Evolutionary conservation across 306 rosid species (phyloP).

Genomic region (Casuarina glauca): DNA sequence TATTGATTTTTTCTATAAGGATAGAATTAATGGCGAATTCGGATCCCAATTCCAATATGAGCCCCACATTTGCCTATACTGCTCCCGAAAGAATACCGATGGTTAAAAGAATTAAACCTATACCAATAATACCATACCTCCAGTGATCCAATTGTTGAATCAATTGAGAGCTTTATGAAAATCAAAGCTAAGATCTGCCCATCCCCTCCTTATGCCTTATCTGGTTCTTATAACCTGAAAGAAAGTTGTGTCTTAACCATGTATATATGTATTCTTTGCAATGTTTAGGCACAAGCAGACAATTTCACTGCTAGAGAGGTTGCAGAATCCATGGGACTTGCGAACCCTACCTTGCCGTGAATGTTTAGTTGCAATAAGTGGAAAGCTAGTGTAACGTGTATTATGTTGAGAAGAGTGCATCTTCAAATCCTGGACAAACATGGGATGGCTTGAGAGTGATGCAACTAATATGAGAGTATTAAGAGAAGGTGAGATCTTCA

Average conservation of each 20-base stretch:
- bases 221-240: neutral
- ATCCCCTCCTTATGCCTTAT: neutral
- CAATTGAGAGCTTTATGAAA: neutral
- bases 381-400: conserved; percentile 14
- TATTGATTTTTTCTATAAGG: neutral
- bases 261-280: conserved; percentile 12
- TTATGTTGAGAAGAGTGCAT: conserved; percentile 29
- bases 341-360: conserved; percentile 66
- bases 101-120: no score
- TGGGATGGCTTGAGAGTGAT: conserved; percentile 26
- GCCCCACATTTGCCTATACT: no score
- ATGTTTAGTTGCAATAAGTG: conserved; percentile 22
- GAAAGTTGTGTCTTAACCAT: conserved; percentile 4
- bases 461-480: conserved; percentile 20
- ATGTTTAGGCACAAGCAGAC: conserved; percentile 82
- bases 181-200: neutral
- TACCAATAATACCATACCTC: no score
- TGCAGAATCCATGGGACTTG: conserved; percentile 90
- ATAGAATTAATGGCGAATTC: no score
- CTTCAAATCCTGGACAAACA: conserved; percentile 13
- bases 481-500: conserved; percentile 14
- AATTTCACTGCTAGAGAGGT: conserved; percentile 67
- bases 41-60: no score
- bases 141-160: neutral
- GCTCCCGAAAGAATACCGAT: no score